Conservation (phyloP, 2,329 filamentous ascomycete genomes). For the Purpureocillium lavendulum region DNA sequence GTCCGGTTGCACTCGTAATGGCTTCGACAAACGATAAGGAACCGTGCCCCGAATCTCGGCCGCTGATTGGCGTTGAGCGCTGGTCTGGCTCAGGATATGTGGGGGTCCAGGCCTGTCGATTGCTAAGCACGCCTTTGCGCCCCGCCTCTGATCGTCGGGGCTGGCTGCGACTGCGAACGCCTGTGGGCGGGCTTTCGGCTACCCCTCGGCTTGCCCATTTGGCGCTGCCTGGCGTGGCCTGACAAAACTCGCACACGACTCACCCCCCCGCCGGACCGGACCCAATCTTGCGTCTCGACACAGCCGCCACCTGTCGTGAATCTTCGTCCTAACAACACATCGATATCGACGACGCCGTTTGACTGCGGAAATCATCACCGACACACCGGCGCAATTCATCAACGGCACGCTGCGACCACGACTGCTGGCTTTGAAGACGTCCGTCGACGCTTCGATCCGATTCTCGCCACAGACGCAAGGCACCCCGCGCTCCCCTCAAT, state of each 20-base stretch:
- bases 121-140: constrained; percentile 1
- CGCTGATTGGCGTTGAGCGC: background rate
- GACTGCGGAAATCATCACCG: too few relatives aligned
- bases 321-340: background rate
- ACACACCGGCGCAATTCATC: too few relatives aligned
- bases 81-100: background rate
- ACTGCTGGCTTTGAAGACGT: too few relatives aligned
- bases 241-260: constrained; percentile 6
- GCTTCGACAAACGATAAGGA: background rate
- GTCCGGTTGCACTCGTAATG: too few relatives aligned
- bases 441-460: too few relatives aligned
- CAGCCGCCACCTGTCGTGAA: constrained; percentile 2
- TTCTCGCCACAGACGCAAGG: too few relatives aligned
- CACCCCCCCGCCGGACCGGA: constrained; percentile 3
- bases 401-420: too few relatives aligned
- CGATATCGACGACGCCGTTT: too few relatives aligned
- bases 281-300: constrained; percentile 2
- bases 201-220: constrained; percentile 4
- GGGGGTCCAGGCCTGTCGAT: constrained; percentile 1
- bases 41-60: background rate
- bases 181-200: background rate
- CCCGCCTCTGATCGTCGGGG: too few relatives aligned
- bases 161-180: too few relatives aligned
- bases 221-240: background rate
- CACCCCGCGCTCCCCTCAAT: too few relatives aligned